Base-by-base conservation (phyloP, 768 basidiomycete species). In the Clathrus columnatus region DNA sequence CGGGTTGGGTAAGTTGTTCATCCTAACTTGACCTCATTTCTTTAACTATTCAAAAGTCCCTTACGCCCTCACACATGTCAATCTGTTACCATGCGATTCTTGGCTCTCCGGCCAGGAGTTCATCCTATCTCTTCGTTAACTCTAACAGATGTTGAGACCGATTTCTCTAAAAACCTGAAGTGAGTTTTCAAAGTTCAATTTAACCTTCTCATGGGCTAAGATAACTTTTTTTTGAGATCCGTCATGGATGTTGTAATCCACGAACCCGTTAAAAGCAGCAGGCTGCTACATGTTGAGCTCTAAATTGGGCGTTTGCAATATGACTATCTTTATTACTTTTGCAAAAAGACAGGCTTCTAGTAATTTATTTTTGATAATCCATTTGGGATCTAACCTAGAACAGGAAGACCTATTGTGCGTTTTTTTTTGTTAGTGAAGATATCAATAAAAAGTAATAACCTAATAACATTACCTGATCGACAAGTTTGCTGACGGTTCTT, bases 401-500 rank as follows among this genome's bases (percentile, higher is more conserved):
- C 56, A 72, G 48, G 50, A 76, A 75, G 44, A 76, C 67, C 73
- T 76, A 48, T 2, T 43, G 41, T n/a, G n/a, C n/a, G n/a, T n/a
- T n/a, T n/a, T n/a, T 0, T 21, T 54, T 5, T 8, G 59, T 68
- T 24, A 68, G 21, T n/a, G 43, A 21, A 7, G 24, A 21, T 41
- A 10, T n/a, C 27, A n/a, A 24, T n/a, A 26, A 26, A 10, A 17
- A 30, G 20, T 48, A 4, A n/a, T 7, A n/a, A 24, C 7, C 20
- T 11, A 36, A 48, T n/a, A n/a, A n/a, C n/a, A 62, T 46, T 66
- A 85, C 89, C 79, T 90, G 82, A 68, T 97, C 94, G 52, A 79
- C 85, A 47, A 94, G 81, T 75, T 98, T 99, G 81, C 88, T 92
- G 71, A 96, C 78, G 6, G 91, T 82, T 60, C 87, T 81, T 5